These are phyloP conservation scores for Xylaria sp. DNA, from an alignment of 2,329 filamentous ascomycete species.

Conservation along the genomic window DNA sequence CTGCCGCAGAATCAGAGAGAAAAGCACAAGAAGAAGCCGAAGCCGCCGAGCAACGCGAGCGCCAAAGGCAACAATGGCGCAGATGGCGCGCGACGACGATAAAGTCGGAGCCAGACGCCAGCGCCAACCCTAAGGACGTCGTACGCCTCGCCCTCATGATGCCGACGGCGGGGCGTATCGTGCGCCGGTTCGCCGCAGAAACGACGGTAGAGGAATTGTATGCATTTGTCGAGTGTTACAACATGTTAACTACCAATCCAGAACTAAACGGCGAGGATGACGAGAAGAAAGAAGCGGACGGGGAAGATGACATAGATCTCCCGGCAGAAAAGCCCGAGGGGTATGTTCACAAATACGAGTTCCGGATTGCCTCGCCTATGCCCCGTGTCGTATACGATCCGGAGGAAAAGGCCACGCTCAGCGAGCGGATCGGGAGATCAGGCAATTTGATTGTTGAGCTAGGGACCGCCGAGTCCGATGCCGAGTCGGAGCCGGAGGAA, in stretches of 20 bases:
- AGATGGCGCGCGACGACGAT: slow-evolving; percentile 77
- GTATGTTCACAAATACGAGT: slow-evolving; percentile 84
- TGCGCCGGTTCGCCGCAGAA: slow-evolving; percentile 74
- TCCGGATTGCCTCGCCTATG: slow-evolving; percentile 83
- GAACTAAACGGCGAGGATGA: slow-evolving; percentile 45
- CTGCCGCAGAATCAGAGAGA: slow-evolving; percentile 69
- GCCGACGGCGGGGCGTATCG: slow-evolving; percentile 73
- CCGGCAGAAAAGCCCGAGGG: slow-evolving; percentile 56
- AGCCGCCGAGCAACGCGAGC: slow-evolving; percentile 58
- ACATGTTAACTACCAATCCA: slow-evolving; percentile 48
- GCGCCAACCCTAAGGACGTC: slow-evolving; percentile 61
- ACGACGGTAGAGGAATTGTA: slow-evolving; percentile 86
- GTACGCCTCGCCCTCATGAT: slow-evolving; percentile 75
- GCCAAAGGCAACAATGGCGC: slow-evolving; percentile 70
- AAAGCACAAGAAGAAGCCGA: slow-evolving; percentile 65
- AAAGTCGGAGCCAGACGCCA: slow-evolving; percentile 67
- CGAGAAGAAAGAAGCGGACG: slow-evolving; percentile 36
- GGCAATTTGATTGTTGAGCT: slow-evolving; percentile 88
- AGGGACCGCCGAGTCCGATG: slow-evolving; percentile 50
- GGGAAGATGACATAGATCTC: slow-evolving; percentile 40
- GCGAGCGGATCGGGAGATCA: slow-evolving; percentile 77
- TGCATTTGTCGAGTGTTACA: slow-evolving; percentile 93
- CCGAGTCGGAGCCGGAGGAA: slow-evolving; percentile 32
- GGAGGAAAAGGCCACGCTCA: slow-evolving; percentile 68
- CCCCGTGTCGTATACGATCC: slow-evolving; percentile 82